These are phyloP conservation scores for Diaporthe citri DNA, from an alignment of 2,329 filamentous ascomycete species.

Conservation along the genomic window DNA sequence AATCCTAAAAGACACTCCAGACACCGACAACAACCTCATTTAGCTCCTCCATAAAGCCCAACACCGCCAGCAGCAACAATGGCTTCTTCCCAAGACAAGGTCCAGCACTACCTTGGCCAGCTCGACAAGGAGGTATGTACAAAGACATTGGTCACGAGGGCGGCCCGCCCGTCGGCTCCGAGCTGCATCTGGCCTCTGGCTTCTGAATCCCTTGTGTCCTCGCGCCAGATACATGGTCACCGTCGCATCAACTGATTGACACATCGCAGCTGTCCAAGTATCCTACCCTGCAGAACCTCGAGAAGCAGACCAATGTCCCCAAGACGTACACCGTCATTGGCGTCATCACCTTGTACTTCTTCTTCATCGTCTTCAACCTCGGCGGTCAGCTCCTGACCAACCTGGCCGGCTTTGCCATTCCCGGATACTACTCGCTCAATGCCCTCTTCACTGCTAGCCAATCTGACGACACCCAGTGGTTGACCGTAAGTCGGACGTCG, in stretches of 20 bases:
- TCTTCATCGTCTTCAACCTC: constrained; percentile 93
- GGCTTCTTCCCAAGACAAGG: constrained; percentile 81
- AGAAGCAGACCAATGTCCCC: constrained; percentile 85
- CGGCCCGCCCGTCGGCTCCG: constrained; percentile 24
- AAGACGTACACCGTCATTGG: constrained; percentile 89
- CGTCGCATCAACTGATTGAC: constrained; percentile 14
- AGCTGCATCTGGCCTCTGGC: constrained; percentile 22
- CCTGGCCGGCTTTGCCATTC: constrained; percentile 84
- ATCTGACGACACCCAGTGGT: constrained; percentile 85
- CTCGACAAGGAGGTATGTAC: constrained; percentile 84
- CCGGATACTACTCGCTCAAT: constrained; percentile 85
- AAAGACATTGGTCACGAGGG: constrained; percentile 26
- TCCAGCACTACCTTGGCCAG: constrained; percentile 80
- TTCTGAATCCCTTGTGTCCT: neutral
- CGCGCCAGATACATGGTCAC: neutral
- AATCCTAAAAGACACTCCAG: constrained; percentile 28
- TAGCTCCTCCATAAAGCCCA: constrained; percentile 33
- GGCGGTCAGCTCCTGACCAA: constrained; percentile 90
- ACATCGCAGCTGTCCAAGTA: constrained; percentile 82
- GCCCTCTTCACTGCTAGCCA: constrained; percentile 81
- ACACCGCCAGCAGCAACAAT: constrained; percentile 60
- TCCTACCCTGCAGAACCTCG: constrained; percentile 84
- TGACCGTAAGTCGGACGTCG: constrained; percentile 68
- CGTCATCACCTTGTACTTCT: constrained; percentile 83
- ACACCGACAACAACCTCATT: constrained; percentile 39